Percentiles rank a stretch among this genome's conserved stretches.
These are phyloP conservation scores for Paraurostyla sp. DNA, from an alignment of 73 alveolate species.

Conservation along the genomic window DNA sequence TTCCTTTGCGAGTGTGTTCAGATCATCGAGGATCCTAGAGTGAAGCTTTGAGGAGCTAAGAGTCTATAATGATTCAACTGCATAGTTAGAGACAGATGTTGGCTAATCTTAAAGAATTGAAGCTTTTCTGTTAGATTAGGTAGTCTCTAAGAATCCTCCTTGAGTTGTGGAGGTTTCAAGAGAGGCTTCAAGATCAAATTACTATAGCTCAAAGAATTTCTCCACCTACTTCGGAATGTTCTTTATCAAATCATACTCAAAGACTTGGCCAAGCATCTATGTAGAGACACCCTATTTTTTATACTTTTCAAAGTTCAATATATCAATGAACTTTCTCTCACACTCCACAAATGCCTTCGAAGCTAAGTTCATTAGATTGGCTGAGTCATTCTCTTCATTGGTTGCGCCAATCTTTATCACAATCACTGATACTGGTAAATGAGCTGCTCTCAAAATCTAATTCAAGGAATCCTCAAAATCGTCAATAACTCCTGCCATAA, in stretches of 20 bases:
- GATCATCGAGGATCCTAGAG: background rate
- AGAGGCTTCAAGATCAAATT: conserved; percentile 47
- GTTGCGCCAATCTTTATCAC: conserved; percentile 63
- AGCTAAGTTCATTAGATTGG: conserved; percentile 8
- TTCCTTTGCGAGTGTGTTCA: background rate
- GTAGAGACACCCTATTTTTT: conserved; percentile 27
- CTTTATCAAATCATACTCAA: conserved; percentile 61
- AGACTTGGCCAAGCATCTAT: background rate
- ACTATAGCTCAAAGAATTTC: conserved; percentile 74
- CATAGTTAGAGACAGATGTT: too few species aligned
- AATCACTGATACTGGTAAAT: conserved; percentile 67
- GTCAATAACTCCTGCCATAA: conserved; percentile 79
- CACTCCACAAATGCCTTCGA: conserved; percentile 46
- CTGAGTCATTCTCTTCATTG: conserved; percentile 75
- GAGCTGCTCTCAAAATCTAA: conserved; percentile 57
- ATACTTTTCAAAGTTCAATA: conserved; percentile 52
- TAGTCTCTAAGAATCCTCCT: background rate
- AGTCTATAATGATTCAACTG: too few species aligned
- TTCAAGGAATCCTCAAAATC: conserved; percentile 71
- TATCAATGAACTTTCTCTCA: conserved; percentile 68
- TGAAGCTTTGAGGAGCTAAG: too few species aligned
- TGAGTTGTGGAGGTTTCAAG: conserved; percentile 1
- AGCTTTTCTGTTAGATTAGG: too few species aligned
- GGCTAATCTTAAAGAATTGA: too few species aligned
- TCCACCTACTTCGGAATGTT: conserved; percentile 72